Evolutionary conservation across 2,329 filamentous ascomycete species (phyloP).

Genomic region (Fusarium subtropicale): DNA sequence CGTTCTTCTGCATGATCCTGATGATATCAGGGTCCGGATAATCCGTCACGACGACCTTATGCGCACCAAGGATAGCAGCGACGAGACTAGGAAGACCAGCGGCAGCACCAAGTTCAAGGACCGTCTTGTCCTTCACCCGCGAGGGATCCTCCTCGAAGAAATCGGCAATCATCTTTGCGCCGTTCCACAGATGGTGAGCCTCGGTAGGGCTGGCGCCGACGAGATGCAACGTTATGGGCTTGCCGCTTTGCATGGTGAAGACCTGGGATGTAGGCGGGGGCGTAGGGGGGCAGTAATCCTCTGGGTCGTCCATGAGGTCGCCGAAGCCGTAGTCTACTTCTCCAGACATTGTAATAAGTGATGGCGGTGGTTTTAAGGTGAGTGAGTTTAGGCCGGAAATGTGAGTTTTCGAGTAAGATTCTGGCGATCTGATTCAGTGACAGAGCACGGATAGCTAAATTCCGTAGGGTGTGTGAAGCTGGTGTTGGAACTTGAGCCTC

Average conservation of each 20-base stretch:
- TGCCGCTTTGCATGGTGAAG: conserved; percentile 75
- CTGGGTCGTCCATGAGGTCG: conserved; percentile 82
- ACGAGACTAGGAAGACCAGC: conserved; percentile 87
- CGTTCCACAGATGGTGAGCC: conserved; percentile 94
- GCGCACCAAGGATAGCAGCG: conserved; percentile 77
- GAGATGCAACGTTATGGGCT: conserved; percentile 76
- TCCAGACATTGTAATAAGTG: conserved; percentile 48
- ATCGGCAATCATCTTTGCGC: conserved; percentile 78
- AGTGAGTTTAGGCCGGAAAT: conserved; percentile 10
- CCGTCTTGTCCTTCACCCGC: conserved; percentile 73
- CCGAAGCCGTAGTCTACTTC: conserved; percentile 54
- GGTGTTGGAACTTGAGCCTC: not conserved
- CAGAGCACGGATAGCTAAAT: not conserved
- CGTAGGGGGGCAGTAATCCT: conserved; percentile 81
- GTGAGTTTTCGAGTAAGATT: conserved; percentile 15
- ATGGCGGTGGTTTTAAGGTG: not conserved
- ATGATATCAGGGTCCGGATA: conserved; percentile 90
- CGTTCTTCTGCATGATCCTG: conserved; percentile 81
- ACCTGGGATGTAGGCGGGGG: conserved; percentile 79
- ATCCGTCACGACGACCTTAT: conserved; percentile 82
- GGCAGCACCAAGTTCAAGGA: conserved; percentile 90
- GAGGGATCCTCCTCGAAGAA: conserved; percentile 79
- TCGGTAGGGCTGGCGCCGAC: conserved; percentile 91
- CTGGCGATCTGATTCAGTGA: not conserved
- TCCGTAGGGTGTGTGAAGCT: not conserved